Evolutionary conservation across 2,329 filamentous ascomycete genomes (phyloP).

Genomic region (Sporothrix globosa): DNA sequence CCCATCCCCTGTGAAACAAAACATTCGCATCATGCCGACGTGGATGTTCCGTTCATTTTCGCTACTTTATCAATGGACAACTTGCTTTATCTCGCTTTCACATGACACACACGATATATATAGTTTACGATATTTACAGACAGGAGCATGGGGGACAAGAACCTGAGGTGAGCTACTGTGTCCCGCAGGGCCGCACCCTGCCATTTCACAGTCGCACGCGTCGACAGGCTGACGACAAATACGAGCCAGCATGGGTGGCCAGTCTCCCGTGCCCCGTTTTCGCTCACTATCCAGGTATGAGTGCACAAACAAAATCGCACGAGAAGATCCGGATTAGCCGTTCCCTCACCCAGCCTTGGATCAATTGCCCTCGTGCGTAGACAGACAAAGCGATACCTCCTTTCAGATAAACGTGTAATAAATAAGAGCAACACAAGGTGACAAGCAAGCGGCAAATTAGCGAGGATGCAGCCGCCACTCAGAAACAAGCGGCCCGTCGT

Average conservation of each 20-base stretch:
- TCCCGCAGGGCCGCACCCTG: slow-evolving; percentile 13
- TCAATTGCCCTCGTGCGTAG: background rate
- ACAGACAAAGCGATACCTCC: background rate
- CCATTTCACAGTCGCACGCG: slow-evolving; percentile 14
- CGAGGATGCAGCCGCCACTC: background rate
- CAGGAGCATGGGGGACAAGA: background rate
- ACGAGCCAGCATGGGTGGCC: slow-evolving; percentile 13
- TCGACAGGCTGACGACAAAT: slow-evolving; percentile 11
- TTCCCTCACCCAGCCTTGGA: slow-evolving; percentile 1
- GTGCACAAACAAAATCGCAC: background rate
- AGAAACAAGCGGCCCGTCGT: background rate
- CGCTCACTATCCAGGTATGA: background rate
- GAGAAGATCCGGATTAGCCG: slow-evolving; percentile 8
- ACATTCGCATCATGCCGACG: background rate
- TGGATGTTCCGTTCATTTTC: background rate
- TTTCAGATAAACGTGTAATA: background rate
- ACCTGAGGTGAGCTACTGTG: background rate
- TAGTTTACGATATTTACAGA: background rate
- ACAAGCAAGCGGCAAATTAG: background rate
- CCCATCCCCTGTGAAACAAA: background rate
- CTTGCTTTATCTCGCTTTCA: background rate
- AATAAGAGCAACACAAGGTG: background rate
- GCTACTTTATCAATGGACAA: background rate
- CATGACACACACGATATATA: background rate
- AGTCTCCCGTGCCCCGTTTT: background rate